Conservation (phyloP, 2,329 filamentous ascomycete species). For the Exophiala alcalophila region DNA sequence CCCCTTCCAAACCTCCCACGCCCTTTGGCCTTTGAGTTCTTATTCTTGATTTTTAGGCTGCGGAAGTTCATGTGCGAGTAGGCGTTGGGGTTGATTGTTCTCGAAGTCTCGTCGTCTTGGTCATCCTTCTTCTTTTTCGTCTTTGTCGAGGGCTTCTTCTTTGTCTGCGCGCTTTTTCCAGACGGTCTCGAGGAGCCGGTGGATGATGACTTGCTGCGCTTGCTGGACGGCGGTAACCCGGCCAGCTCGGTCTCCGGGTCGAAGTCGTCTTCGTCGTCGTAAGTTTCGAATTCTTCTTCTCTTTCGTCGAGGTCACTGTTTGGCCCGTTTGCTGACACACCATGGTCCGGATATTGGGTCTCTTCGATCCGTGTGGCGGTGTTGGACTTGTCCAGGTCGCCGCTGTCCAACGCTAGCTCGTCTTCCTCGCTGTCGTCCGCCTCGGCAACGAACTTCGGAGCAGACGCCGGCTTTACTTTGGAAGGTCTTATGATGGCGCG, state of each 20-base stretch:
- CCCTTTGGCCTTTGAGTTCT: constrained; percentile 35
- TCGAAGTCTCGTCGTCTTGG: constrained; percentile 13
- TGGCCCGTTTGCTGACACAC: no score
- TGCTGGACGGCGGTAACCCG: no score
- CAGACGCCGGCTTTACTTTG: constrained; percentile 29
- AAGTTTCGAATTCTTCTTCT: neutral
- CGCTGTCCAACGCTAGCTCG: constrained; percentile 28
- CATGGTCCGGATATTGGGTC: constrained; percentile 19
- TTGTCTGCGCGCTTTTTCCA: constrained; percentile 13
- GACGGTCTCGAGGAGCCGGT: neutral
- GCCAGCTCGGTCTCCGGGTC: neutral
- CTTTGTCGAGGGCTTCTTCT: constrained; percentile 2
- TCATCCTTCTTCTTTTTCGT: constrained; percentile 25
- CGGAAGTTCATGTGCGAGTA: constrained; percentile 47
- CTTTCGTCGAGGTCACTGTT: neutral
- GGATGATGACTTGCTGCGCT: neutral
- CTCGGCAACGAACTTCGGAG: constrained; percentile 32
- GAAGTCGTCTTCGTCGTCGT: neutral
- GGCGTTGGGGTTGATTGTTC: constrained; percentile 41
- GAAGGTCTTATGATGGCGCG: constrained; percentile 45
- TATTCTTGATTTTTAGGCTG: constrained; percentile 46
- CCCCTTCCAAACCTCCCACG: constrained; percentile 37
- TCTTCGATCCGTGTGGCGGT: constrained; percentile 14
- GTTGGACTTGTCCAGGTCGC: constrained; percentile 2
- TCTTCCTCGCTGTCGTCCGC: constrained; percentile 23